A percentile compares a stretch with the other conserved stretches of the same genome.
These are phyloP conservation scores for Dactylonectria estremocensis DNA, from an alignment of 2,329 filamentous ascomycete species.

Conservation along the genomic window DNA sequence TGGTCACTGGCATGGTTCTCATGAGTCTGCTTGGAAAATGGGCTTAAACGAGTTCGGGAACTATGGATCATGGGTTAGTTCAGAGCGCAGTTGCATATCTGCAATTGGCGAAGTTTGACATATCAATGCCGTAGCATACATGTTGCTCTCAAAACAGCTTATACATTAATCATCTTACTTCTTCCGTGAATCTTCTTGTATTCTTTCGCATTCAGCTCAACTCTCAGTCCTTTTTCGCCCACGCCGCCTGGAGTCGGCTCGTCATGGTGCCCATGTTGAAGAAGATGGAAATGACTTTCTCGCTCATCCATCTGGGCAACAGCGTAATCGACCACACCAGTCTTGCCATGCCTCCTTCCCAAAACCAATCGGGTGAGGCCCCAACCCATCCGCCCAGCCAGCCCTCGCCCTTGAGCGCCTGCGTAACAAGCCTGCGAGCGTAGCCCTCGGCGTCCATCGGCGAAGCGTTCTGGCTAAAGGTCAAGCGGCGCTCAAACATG, in stretches of 20 bases:
- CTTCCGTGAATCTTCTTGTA: background rate
- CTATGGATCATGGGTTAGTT: background rate
- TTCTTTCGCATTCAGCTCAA: too few species aligned
- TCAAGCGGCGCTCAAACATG: slow-evolving; percentile 62
- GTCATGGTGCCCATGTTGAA: slow-evolving; percentile 49
- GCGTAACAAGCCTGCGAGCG: slow-evolving; percentile 59
- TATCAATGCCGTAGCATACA: background rate
- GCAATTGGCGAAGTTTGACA: background rate
- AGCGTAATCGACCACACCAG: slow-evolving; percentile 47
- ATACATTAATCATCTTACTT: slow-evolving; percentile 10
- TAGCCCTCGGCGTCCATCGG: slow-evolving; percentile 63
- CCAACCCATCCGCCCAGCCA: slow-evolving; percentile 54
- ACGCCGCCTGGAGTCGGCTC: slow-evolving; percentile 43
- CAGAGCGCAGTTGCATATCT: background rate
- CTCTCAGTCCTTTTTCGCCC: slow-evolving; percentile 42
- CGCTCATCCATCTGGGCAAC: slow-evolving; percentile 49
- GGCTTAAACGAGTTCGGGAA: slow-evolving; percentile 64
- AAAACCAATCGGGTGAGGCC: slow-evolving; percentile 53
- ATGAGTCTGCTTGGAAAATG: slow-evolving; percentile 85
- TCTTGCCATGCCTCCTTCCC: slow-evolving; percentile 52
- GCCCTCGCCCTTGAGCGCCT: slow-evolving; percentile 59
- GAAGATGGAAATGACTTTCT: slow-evolving; percentile 48
- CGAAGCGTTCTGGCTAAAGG: slow-evolving; percentile 64
- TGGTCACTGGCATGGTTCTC: slow-evolving; percentile 74
- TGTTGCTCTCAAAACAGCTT: background rate